Base-by-base conservation (phyloP, 441 rosid genomes). In the Croton laevigatus region DNA sequence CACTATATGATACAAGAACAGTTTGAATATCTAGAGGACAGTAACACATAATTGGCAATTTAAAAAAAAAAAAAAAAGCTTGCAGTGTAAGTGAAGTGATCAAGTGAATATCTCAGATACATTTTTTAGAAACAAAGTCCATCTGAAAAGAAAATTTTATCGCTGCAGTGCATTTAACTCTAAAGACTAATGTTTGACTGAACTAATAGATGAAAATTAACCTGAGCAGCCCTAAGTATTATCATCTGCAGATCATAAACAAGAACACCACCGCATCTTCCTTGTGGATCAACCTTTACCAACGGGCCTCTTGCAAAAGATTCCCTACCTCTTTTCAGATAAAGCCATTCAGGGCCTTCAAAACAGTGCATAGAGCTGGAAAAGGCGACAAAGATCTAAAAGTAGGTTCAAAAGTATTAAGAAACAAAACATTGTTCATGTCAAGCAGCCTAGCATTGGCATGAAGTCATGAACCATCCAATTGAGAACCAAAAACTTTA, bases 311-410 rank as follows among this genome's bases (percentile, higher is more conserved):
- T 81, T 23, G 97, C 85, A 85, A 96, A 96, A 65, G 91, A 86
- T 78, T 89, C 99, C 82, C 97, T 86, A 72, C 97, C 98, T 78
- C 96, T 89, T 85, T 89, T 93, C 86, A 96, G 73, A 85, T 93
- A 87, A 81, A 87, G 84, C 98, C 99, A 96, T 62, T 96, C 89
- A 17, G 97, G 91, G 77, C 97, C 93, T 83, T 96, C 99, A 81
- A 96, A 96, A 84, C 97, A 93, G 75, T 96, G 99, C 99, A 96
- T 91, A 40, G 99, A 96, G 70, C 99, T 96, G 91, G 73, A 81
- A 66, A 81, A 61, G 69, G 32, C 32, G 32, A 27, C 59, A 51
- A 70, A 67, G 51, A 48, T 27, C 46, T 32, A 65, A 37, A 55
- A 69, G 48, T 32, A 70, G 75, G 44, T 36, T 54, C 34, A 54